phyloP scores from a whole-genome alignment of 768 basidiomycete species.

The Lactarius akahatsu region DNA sequence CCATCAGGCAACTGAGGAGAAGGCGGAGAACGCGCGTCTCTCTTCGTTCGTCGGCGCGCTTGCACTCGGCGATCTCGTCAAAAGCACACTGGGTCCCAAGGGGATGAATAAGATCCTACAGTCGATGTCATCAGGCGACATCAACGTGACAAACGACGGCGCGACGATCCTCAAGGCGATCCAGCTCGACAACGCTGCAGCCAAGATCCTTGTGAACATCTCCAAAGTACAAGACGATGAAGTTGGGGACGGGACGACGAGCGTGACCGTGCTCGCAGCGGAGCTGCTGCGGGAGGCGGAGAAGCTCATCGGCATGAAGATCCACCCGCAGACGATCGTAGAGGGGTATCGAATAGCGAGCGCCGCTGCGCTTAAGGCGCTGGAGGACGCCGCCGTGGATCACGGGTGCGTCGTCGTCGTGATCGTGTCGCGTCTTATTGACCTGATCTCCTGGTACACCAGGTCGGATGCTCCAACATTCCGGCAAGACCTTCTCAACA shows the following conservation, averaged over 20 bases:
- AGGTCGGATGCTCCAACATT: slow-evolving; percentile 74
- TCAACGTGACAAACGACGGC: slow-evolving; percentile 98
- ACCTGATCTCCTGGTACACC: slow-evolving; percentile 5
- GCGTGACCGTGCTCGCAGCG: slow-evolving; percentile 87
- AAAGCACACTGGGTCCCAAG: slow-evolving; percentile 97
- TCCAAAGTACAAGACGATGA: slow-evolving; percentile 99
- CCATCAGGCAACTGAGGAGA: slow-evolving; percentile 81
- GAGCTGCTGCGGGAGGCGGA: slow-evolving; percentile 95
- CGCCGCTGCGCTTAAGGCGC: slow-evolving; percentile 74
- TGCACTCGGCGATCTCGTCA: slow-evolving; percentile 96
- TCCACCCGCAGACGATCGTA: slow-evolving; percentile 97
- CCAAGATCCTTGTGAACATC: slow-evolving; percentile 99
- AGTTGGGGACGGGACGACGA: slow-evolving; percentile 93
- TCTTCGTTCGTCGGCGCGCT: slow-evolving; percentile 97
- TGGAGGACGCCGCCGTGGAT: slow-evolving; percentile 82
- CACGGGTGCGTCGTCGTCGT: slow-evolving; percentile 59
- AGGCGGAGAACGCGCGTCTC: slow-evolving; percentile 96
- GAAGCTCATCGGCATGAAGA: slow-evolving; percentile 85
- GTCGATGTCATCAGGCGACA: slow-evolving; percentile 82
- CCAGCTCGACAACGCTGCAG: slow-evolving; percentile 96
- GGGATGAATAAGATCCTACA: slow-evolving; percentile 99
- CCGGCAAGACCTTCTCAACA: slow-evolving; percentile 91
- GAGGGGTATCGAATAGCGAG: slow-evolving; percentile 96
- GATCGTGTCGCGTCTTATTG: background rate
- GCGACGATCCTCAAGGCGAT: slow-evolving; percentile 98